Conservation (phyloP, 225 moss, liverwort and hornwort species). For the Bryum argenteum region DNA sequence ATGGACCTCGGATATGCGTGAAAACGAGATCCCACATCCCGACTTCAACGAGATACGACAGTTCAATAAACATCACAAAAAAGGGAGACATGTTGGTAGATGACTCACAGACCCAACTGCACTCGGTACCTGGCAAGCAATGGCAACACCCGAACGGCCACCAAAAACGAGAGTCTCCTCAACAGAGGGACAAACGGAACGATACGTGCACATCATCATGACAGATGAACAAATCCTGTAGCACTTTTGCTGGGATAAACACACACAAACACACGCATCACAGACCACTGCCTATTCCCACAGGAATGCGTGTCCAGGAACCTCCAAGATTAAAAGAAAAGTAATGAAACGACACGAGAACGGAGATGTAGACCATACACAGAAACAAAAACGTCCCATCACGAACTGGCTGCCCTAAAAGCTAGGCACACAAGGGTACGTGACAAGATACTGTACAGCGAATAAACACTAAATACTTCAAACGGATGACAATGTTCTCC, state of each 20-base stretch:
- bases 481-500: conserved; percentile 2
- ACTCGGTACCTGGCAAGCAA: conserved; percentile 65
- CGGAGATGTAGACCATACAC: conserved; percentile 36
- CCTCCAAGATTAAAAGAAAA: conserved; percentile 13
- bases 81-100: conserved; percentile 29
- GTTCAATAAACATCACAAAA: conserved; percentile 19
- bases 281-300: conserved; percentile 55
- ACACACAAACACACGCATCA: conserved; percentile 41
- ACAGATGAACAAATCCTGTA: conserved; percentile 68
- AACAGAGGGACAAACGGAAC: conserved; percentile 72
- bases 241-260: conserved; percentile 48
- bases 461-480: conserved; percentile 20
- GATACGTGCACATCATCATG: conserved; percentile 62
- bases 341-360: conserved; percentile 19
- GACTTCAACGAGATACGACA: conserved; percentile 23
- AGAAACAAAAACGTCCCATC: conserved; percentile 14
- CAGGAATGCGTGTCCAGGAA: conserved; percentile 39
- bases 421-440: conserved; percentile 16
- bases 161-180: conserved; percentile 66
- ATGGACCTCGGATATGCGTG: conserved; percentile 10
- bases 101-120: conserved; percentile 52
- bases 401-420: conserved; percentile 26
- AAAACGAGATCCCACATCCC: conserved; percentile 13
- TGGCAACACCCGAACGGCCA: conserved; percentile 67
- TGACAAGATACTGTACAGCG: conserved; percentile 3